Percentiles rank a stretch among this genome's conserved stretches.
Conservation (phyloP, 306 rosid species). For the Inga leiocalycina region DNA sequence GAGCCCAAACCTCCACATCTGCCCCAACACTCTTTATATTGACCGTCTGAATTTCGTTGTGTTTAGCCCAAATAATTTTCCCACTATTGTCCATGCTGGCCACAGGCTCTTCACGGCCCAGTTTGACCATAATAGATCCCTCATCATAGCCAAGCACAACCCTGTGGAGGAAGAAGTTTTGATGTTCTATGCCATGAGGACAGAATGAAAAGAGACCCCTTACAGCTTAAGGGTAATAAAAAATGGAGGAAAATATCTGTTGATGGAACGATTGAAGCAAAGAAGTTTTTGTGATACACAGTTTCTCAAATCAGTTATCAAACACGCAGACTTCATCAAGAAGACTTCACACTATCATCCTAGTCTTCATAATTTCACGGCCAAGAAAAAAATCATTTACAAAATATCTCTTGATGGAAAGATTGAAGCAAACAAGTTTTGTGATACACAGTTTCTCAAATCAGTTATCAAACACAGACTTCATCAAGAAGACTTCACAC, state of each 20-base stretch:
- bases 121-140: constrained; percentile 97
- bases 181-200: constrained; percentile 13
- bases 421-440: background rate
- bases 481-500: constrained; percentile 26
- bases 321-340: constrained; percentile 23
- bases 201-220: constrained; percentile 1
- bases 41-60: constrained; percentile 96
- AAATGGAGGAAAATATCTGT: background rate
- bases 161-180: constrained; percentile 44
- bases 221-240: background rate
- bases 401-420: background rate
- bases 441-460: background rate
- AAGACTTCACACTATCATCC: constrained; percentile 20
- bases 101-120: constrained; percentile 98
- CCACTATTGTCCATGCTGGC: constrained; percentile 99
- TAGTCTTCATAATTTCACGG: constrained; percentile 8
- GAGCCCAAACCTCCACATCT: constrained; percentile 78
- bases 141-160: constrained; percentile 98
- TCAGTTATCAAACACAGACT: constrained; percentile 5
- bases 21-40: constrained; percentile 94
- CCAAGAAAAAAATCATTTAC: background rate
- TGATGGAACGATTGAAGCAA: background rate
- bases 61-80: constrained; percentile 97
- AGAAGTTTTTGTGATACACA: background rate
- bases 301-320: background rate